These are phyloP conservation scores for Solanum dulcamara DNA, from an alignment of 257 asterid species.

Conservation along the genomic window DNA sequence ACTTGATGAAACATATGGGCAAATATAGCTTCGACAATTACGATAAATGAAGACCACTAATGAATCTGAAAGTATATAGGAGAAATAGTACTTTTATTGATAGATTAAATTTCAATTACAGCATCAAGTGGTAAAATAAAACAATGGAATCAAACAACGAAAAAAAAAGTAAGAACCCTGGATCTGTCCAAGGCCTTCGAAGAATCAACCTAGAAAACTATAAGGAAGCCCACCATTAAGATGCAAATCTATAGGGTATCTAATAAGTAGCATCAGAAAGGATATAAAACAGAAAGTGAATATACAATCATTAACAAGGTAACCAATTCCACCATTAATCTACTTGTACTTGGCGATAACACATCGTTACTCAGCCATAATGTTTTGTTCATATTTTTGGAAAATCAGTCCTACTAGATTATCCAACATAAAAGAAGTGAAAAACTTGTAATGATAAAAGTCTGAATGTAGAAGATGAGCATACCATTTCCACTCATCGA, in stretches of 20 bases:
- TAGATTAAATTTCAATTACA: not conserved
- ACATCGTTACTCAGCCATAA: not conserved
- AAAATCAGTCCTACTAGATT: not conserved
- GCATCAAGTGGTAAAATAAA: not conserved
- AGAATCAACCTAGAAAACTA: too few relatives aligned
- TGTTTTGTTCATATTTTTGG: not conserved
- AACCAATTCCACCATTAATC: not conserved
- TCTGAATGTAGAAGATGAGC: constrained; percentile 15
- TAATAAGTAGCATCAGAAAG: not conserved
- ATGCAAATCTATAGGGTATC: not conserved
- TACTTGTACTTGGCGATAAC: not conserved
- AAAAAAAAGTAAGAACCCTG: too few relatives aligned
- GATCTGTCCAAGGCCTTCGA: too few relatives aligned
- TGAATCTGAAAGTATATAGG: not conserved
- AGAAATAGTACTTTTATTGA: not conserved
- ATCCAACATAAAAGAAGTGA: not conserved
- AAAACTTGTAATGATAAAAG: constrained; percentile 1
- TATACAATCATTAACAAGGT: not conserved
- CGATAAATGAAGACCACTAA: not conserved
- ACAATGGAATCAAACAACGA: not conserved
- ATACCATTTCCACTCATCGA: constrained; percentile 87
- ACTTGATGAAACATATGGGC: not conserved
- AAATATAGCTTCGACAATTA: not conserved
- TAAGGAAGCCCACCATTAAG: not conserved
- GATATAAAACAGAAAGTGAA: not conserved